Conservation (phyloP, 2,329 filamentous ascomycete genomes). For the Fusarium dimerum region DNA sequence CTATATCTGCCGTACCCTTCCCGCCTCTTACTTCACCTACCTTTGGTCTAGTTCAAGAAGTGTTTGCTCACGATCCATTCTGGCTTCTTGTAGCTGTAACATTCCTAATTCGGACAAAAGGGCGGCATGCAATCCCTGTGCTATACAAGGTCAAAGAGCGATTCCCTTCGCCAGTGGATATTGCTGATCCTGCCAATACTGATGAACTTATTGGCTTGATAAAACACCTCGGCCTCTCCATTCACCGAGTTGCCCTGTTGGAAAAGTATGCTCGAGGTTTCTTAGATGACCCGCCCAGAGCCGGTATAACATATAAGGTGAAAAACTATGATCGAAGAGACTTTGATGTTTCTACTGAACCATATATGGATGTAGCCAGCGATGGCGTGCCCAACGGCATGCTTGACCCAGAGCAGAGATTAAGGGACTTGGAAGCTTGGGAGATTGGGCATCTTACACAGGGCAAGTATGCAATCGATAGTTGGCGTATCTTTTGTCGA, state of each 20-base stretch:
- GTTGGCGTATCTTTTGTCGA: conserved; percentile 91
- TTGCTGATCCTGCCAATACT: conserved; percentile 55
- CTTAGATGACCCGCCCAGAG: conserved; percentile 61
- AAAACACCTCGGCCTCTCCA: conserved; percentile 69
- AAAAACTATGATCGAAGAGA: conserved; percentile 47
- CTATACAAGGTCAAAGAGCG: conserved; percentile 67
- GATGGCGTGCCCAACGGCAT: neutral
- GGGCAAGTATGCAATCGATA: conserved; percentile 81
- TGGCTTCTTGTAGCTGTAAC: conserved; percentile 79
- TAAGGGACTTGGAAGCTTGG: conserved; percentile 55
- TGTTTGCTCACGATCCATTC: conserved; percentile 73
- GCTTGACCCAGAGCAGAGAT: neutral
- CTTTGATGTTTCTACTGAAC: conserved; percentile 18
- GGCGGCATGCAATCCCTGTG: conserved; percentile 71
- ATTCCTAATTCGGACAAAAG: conserved; percentile 81
- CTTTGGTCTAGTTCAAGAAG: conserved; percentile 86
- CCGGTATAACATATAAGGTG: conserved; percentile 55
- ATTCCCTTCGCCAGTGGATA: conserved; percentile 66
- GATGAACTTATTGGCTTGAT: conserved; percentile 63
- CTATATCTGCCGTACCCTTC: conserved; percentile 61
- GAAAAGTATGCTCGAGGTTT: conserved; percentile 72
- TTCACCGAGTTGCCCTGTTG: conserved; percentile 66
- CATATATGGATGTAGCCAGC: neutral
- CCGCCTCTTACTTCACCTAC: conserved; percentile 61
- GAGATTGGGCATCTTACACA: conserved; percentile 86